These are phyloP conservation scores for Sporothrix protearum DNA, from an alignment of 2,329 filamentous ascomycete genomes.

Conservation along the genomic window DNA sequence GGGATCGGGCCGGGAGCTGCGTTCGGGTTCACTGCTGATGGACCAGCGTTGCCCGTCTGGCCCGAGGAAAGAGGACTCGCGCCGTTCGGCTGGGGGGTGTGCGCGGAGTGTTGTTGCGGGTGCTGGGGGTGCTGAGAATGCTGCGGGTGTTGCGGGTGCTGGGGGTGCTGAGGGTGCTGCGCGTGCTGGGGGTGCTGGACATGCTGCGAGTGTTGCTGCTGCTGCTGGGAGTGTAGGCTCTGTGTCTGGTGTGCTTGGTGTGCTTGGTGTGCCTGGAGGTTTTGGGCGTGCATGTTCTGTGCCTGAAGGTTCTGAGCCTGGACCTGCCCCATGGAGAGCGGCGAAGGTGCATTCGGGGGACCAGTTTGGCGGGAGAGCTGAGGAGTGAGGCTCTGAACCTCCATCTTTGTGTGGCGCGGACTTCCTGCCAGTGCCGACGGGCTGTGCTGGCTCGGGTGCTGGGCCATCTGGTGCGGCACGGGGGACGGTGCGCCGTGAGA, in stretches of 20 bases:
- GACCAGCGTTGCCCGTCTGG: constrained; percentile 29
- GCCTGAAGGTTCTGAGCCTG: constrained; percentile 36
- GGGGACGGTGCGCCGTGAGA: constrained; percentile 50
- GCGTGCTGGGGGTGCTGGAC: constrained; percentile 21
- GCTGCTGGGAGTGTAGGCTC: constrained; percentile 26
- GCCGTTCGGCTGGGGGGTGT: constrained; percentile 24
- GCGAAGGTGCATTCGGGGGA: constrained; percentile 30
- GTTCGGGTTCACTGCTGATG: constrained; percentile 64
- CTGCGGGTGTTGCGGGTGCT: constrained; percentile 16
- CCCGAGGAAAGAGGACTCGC: constrained; percentile 23
- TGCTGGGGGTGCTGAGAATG: constrained; percentile 32
- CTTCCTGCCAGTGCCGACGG: constrained; percentile 56
- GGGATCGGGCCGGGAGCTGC: constrained; percentile 95
- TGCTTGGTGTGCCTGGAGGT: constrained; percentile 20
- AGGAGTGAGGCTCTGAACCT: constrained; percentile 54
- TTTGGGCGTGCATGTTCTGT: constrained; percentile 37
- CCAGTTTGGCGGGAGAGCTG: constrained; percentile 58
- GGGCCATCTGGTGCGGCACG: constrained; percentile 53
- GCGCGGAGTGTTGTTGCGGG: constrained; percentile 10
- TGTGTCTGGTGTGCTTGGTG: constrained; percentile 22
- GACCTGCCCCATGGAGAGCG: constrained; percentile 29
- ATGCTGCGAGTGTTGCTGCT: constrained; percentile 21
- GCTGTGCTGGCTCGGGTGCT: constrained; percentile 58
- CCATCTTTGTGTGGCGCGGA: constrained; percentile 60
- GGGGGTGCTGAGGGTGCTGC: constrained; percentile 34